Evolutionary conservation across 2,329 filamentous ascomycete species (phyloP).

Genomic region (Penicillium sclerotiorum): DNA sequence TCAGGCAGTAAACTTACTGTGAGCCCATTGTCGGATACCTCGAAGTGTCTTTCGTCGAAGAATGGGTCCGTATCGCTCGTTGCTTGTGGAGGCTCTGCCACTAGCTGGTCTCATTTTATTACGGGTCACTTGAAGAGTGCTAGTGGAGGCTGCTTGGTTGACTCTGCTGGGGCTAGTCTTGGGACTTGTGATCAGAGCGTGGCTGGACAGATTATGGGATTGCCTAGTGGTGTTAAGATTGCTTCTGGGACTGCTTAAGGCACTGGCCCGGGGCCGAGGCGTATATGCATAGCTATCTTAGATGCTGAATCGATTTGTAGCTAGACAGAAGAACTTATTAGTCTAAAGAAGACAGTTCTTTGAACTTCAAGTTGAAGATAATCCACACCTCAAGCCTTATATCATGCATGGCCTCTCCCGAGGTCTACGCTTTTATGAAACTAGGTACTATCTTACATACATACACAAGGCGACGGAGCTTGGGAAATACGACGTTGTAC

Average conservation of each 20-base stretch:
- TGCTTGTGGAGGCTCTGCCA: constrained; percentile 23
- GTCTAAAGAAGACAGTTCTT: too few relatives aligned
- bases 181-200: constrained; percentile 39
- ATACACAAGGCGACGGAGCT: too few relatives aligned
- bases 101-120: constrained; percentile 49
- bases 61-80: constrained; percentile 12
- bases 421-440: too few relatives aligned
- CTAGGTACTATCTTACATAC: background rate
- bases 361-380: too few relatives aligned
- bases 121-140: constrained; percentile 49
- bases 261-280: background rate
- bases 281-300: background rate
- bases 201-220: constrained; percentile 51
- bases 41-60: constrained; percentile 36
- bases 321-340: too few relatives aligned
- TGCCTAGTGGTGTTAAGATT: constrained; percentile 45
- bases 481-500: too few relatives aligned
- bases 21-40: constrained; percentile 39
- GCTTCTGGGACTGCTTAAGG: background rate
- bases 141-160: constrained; percentile 43
- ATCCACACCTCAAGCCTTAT: too few relatives aligned
- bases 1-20: constrained; percentile 36
- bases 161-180: constrained; percentile 28
- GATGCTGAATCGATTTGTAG: too few relatives aligned
- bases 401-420: too few relatives aligned